phyloP scores from a whole-genome alignment of 768 basidiomycete genomes.

The Hygrocybe coccinea region DNA sequence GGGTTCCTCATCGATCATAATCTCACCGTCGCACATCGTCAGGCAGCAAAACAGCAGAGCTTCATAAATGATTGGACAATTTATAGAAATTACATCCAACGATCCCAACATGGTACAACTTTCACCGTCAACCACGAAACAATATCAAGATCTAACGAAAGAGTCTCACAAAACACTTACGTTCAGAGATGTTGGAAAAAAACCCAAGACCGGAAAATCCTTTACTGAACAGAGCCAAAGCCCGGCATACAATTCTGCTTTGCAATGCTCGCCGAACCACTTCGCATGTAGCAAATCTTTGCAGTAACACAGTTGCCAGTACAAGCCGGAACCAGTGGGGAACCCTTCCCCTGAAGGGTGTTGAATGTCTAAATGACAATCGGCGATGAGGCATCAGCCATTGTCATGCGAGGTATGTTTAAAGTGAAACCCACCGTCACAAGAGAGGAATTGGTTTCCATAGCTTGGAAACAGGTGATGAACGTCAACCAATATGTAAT shows the following conservation, averaged over 20 bases:
- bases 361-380: constrained; percentile 54
- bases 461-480: constrained; percentile 37
- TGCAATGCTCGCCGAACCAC: constrained; percentile 62
- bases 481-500: not conserved
- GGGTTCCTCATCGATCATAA: no score
- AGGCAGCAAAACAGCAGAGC: no score
- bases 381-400: constrained; percentile 2
- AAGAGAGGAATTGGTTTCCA: constrained; percentile 52
- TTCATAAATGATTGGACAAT: no score
- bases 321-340: constrained; percentile 50
- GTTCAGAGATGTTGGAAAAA: no score
- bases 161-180: no score
- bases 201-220: no score
- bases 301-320: constrained; percentile 57
- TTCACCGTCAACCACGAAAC: not conserved
- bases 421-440: constrained; percentile 45
- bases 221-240: constrained; percentile 51
- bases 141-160: no score
- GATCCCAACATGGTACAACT: no score
- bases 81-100: no score
- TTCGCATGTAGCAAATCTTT: constrained; percentile 73
- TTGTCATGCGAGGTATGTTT: not conserved
- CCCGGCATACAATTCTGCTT: constrained; percentile 54
- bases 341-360: constrained; percentile 66
- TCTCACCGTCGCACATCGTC: no score